These are phyloP conservation scores for Stachybotrys chlorohalonatus DNA, from an alignment of 2,329 filamentous ascomycete species.

Conservation along the genomic window DNA sequence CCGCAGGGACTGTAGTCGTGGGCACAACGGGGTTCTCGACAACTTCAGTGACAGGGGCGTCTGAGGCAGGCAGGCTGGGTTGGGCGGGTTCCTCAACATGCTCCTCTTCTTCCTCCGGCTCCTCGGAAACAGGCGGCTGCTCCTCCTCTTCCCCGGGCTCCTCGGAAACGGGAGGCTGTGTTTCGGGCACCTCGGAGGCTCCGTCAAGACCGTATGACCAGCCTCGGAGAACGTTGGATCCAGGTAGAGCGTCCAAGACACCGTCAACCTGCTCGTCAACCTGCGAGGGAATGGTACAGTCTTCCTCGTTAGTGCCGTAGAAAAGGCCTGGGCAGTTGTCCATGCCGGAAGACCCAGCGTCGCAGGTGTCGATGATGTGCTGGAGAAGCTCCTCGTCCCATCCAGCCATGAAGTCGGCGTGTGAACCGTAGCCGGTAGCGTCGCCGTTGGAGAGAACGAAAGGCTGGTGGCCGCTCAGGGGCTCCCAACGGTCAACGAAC, in stretches of 20 bases:
- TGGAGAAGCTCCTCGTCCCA: slow-evolving; percentile 61
- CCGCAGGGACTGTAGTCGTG: neutral
- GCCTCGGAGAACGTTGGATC: slow-evolving; percentile 44
- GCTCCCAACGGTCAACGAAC: slow-evolving; percentile 44
- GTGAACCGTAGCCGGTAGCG: slow-evolving; percentile 58
- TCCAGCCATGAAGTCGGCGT: slow-evolving; percentile 65
- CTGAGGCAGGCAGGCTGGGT: neutral
- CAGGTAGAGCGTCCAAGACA: slow-evolving; percentile 40
- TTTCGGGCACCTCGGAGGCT: neutral
- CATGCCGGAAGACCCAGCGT: slow-evolving; percentile 50
- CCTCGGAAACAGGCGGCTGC: neutral
- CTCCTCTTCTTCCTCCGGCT: neutral
- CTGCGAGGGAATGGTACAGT: slow-evolving; percentile 41
- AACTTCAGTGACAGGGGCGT: neutral
- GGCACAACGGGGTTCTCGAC: slow-evolving; percentile 2
- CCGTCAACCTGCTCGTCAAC: slow-evolving; percentile 36
- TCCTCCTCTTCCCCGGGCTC: neutral
- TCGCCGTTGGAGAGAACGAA: slow-evolving; percentile 66
- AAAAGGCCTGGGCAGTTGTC: slow-evolving; percentile 52
- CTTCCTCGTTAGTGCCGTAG: slow-evolving; percentile 39
- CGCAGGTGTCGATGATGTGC: slow-evolving; percentile 58
- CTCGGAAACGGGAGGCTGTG: neutral
- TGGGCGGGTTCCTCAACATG: neutral
- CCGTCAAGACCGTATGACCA: slow-evolving; percentile 33
- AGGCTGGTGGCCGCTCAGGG: slow-evolving; percentile 44